phyloP scores from a whole-genome alignment of 2,329 filamentous ascomycete genomes.

The Metarhizium anisopliae region DNA sequence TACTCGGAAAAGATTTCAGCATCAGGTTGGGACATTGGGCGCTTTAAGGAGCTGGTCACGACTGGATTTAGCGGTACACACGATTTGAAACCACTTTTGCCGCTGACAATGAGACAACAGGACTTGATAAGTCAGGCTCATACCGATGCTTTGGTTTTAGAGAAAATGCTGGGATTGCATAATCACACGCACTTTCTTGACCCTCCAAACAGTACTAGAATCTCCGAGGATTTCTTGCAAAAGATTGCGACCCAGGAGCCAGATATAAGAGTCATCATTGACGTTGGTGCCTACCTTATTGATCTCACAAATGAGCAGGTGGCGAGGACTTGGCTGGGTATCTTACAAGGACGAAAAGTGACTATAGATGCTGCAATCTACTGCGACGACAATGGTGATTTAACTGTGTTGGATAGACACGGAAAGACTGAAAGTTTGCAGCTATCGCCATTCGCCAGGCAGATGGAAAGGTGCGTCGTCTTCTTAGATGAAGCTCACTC shows the following conservation, averaged over 20 bases:
- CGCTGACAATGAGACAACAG: conserved; percentile 42
- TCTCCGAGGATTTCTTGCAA: conserved; percentile 31
- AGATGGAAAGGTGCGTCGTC: conserved; percentile 50
- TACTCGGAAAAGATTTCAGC: conserved; percentile 51
- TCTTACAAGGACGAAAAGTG: background rate
- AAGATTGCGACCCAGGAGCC: conserved; percentile 27
- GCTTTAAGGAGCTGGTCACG: conserved; percentile 32
- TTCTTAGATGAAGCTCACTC: conserved; percentile 65
- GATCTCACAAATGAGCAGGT: conserved; percentile 49
- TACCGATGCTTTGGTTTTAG: conserved; percentile 57
- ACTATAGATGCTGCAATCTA: conserved; percentile 36
- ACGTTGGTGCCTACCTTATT: conserved; percentile 61
- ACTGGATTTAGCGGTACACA: conserved; percentile 62
- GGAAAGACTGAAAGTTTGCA: conserved; percentile 39
- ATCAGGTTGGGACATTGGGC: conserved; percentile 56
- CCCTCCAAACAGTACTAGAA: background rate
- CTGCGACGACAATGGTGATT: conserved; percentile 44
- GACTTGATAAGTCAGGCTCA: conserved; percentile 44
- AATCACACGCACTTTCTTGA: conserved; percentile 28
- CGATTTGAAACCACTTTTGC: conserved; percentile 46
- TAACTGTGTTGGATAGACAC: conserved; percentile 41
- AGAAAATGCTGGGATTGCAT: conserved; percentile 42
- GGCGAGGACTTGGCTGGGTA: conserved; percentile 42
- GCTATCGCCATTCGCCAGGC: conserved; percentile 46
- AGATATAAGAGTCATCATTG: conserved; percentile 50